phyloP scores from a whole-genome alignment of 176 grass and related monocot species.

The Poa pratensis region DNA sequence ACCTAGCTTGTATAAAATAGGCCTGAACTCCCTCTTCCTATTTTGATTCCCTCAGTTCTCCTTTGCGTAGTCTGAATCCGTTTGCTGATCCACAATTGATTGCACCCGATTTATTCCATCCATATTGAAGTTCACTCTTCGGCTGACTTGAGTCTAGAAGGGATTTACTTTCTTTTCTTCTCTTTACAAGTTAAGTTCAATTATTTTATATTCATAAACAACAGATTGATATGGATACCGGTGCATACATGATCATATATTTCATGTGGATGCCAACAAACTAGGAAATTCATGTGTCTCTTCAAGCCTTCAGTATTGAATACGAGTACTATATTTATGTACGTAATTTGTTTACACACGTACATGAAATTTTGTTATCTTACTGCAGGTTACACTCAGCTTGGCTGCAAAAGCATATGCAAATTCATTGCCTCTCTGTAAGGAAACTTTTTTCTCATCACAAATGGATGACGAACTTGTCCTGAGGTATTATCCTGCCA shows the following conservation, averaged over 20 bases:
- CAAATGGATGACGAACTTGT: slow-evolving; percentile 87
- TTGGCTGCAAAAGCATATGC: slow-evolving; percentile 95
- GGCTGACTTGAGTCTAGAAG: too few species aligned
- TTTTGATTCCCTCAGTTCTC: neutral
- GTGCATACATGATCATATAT: slow-evolving; percentile 10
- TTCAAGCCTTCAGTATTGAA: neutral
- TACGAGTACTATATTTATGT: neutral
- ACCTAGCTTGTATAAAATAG: slow-evolving; percentile 10
- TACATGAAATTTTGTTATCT: slow-evolving; percentile 9
- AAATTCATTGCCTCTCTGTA: slow-evolving; percentile 84
- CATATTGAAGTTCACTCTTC: neutral
- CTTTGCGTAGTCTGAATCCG: neutral
- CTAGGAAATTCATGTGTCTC: slow-evolving; percentile 18
- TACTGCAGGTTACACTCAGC: slow-evolving; percentile 81
- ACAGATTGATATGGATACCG: neutral
- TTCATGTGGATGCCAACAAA: neutral
- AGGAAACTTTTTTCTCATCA: slow-evolving; percentile 92
- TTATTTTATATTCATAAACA: neutral
- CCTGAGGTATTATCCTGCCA: slow-evolving; percentile 51
- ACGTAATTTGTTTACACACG: neutral
- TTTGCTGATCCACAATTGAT: slow-evolving; percentile 1
- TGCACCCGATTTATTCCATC: neutral
- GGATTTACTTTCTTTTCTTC: slow-evolving; percentile 5
- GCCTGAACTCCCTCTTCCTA: neutral
- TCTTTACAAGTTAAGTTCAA: slow-evolving; percentile 4